A percentile compares a stretch with the other conserved stretches of the same genome.
These are phyloP conservation scores for Penicillium salamii DNA, from an alignment of 495 filamentous ascomycete genomes.

Conservation along the genomic window DNA sequence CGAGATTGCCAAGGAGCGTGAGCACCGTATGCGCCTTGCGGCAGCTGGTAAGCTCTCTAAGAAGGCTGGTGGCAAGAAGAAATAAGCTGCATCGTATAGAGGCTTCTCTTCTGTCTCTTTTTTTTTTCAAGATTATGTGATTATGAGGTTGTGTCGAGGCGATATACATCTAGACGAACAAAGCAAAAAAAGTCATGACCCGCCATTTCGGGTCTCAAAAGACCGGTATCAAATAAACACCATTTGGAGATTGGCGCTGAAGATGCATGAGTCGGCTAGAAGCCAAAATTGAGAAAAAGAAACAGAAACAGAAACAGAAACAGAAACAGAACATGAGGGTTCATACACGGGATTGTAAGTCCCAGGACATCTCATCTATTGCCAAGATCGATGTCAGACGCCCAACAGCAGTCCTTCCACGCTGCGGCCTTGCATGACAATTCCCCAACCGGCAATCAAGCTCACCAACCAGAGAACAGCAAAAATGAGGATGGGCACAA, in stretches of 20 bases:
- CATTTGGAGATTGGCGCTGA: slow-evolving; percentile 3
- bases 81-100: slow-evolving; percentile 12
- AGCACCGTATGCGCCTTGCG: slow-evolving; percentile 32
- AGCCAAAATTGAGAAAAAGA: slow-evolving; percentile 10
- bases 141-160: slow-evolving; percentile 1
- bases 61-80: slow-evolving; percentile 41
- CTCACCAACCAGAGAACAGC: slow-evolving; percentile 62
- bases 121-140: slow-evolving; percentile 2
- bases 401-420: slow-evolving; percentile 48
- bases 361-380: not conserved
- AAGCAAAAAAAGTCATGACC: slow-evolving; percentile 1
- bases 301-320: slow-evolving; percentile 7
- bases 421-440: slow-evolving; percentile 42
- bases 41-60: slow-evolving; percentile 30
- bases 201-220: not conserved
- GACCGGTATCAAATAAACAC: slow-evolving; percentile 3
- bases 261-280: slow-evolving; percentile 15
- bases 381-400: slow-evolving; percentile 25
- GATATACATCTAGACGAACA: not conserved
- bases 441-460: slow-evolving; percentile 49
- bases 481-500: slow-evolving; percentile 60
- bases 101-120: no score
- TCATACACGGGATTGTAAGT: slow-evolving; percentile 15
- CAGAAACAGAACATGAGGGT: slow-evolving; percentile 7
- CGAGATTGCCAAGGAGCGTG: slow-evolving; percentile 30